Base-by-base conservation (phyloP, 805 yeast species). In the Suhomyces sp. region DNA sequence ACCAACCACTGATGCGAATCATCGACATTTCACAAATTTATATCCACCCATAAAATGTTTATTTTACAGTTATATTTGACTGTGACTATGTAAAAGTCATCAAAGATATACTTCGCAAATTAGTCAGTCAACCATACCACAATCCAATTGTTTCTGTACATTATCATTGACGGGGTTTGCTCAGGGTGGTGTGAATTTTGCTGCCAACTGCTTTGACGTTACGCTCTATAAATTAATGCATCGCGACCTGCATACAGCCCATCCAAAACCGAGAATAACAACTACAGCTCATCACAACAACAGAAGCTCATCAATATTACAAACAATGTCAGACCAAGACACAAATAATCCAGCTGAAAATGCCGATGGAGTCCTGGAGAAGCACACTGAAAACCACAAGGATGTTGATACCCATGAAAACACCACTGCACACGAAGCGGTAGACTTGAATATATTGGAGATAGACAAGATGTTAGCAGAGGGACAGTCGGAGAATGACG, bases 391-490 rank as follows among this genome's bases (percentile, higher is more conserved):
- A 17, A 17, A 17, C 17, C 17, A 6, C 4, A 37, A 37, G 21
- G 41, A 2, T 13, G 5, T 13, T 17, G 41, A 17, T 19, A 19
- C 17, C 12, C 20, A 19, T 17, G 21, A 37, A 17, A 37, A 37
- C 41, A 1, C 21, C 41, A 15, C 17, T 27, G 46, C 45, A 8
- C 27, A 43, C 17, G 44, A 41, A 22, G 35, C 48, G 20, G 44
- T 51, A 15, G 51, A 51, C 29, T 35, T 47, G 31, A 47, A 51
- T 22, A 44, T 51, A 9, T 25, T 51, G 27, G 64, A 60, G 24
- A 55, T 60, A 13, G 60, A 60, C 52, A 57, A 57, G 48, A 58
- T 59, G 57, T 44, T 60, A 17, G 57, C 63, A 22, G 62, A 58
- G 45, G 43, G 45, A 27, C 47, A 47, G 15, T 8, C 39, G 9